Conservation (phyloP, 495 filamentous ascomycete genomes). For the Neurospora intermedia region DNA sequence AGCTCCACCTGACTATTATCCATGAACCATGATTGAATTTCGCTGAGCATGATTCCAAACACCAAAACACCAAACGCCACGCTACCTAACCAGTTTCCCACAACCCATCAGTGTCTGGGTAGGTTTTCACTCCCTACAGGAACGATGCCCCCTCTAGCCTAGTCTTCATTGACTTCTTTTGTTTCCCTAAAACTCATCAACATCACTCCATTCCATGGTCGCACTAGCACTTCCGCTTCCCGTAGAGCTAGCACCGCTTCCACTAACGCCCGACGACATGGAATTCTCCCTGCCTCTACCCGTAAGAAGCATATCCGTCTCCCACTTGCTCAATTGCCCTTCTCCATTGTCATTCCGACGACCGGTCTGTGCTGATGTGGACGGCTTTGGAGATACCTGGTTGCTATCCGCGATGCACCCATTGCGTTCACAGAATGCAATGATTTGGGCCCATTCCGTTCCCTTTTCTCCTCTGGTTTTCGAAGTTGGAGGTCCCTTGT, state of each 20-base stretch:
- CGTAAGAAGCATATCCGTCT: neutral
- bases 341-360: neutral
- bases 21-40: too few relatives aligned
- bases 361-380: neutral
- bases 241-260: neutral
- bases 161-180: neutral
- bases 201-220: neutral
- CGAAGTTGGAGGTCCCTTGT: neutral
- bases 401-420: neutral
- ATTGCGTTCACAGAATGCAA: neutral
- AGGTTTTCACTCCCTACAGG: neutral
- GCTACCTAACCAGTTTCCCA: too few relatives aligned
- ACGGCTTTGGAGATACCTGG: neutral
- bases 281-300: too few relatives aligned
- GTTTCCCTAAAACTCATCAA: neutral
- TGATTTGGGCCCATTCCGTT: neutral
- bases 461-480: neutral
- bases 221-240: neutral
- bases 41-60: too few relatives aligned
- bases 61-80: too few relatives aligned
- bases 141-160: neutral
- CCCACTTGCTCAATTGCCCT: neutral
- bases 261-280: neutral
- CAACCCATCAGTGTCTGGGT: too few relatives aligned
- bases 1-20: too few relatives aligned